Percentiles rank a stretch among this genome's conserved stretches.
These are phyloP conservation scores for Pseudogymnoascus sp. DNA, from an alignment of 2,329 filamentous ascomycete species.

Conservation along the genomic window DNA sequence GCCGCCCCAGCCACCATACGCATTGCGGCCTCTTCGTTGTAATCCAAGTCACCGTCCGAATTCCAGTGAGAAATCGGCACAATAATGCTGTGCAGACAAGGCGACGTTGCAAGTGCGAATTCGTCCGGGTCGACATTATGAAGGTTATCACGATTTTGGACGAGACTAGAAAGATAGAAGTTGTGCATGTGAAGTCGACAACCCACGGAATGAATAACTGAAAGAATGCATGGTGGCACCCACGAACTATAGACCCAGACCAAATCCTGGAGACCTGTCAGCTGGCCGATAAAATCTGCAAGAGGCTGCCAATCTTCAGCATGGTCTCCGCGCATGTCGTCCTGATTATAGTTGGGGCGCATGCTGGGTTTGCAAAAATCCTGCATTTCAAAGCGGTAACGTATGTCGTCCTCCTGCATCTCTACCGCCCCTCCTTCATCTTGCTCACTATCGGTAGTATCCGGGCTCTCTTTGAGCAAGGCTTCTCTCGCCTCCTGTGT, in stretches of 20 bases:
- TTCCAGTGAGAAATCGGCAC: neutral
- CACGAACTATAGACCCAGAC: neutral
- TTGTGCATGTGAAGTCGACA: neutral
- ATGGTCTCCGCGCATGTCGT: neutral
- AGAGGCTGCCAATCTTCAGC: neutral
- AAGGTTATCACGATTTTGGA: neutral
- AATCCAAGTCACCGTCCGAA: neutral
- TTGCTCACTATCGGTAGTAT: neutral
- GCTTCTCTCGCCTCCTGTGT: neutral
- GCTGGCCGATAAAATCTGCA: neutral
- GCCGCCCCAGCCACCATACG: neutral
- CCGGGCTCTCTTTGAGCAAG: neutral
- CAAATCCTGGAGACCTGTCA: neutral
- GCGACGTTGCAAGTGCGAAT: neutral
- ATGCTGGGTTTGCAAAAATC: neutral
- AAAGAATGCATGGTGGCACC: neutral
- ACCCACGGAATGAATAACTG: neutral
- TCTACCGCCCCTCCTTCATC: neutral
- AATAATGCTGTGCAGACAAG: neutral
- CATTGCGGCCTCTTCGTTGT: neutral
- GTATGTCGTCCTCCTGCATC: neutral
- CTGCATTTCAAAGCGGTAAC: neutral
- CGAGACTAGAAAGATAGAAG: neutral
- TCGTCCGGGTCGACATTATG: neutral
- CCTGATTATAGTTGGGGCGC: neutral